Percentiles rank a stretch among this genome's conserved stretches.
phyloP scores from a whole-genome alignment of 345 rosid species.

The Excoecaria agallocha region DNA sequence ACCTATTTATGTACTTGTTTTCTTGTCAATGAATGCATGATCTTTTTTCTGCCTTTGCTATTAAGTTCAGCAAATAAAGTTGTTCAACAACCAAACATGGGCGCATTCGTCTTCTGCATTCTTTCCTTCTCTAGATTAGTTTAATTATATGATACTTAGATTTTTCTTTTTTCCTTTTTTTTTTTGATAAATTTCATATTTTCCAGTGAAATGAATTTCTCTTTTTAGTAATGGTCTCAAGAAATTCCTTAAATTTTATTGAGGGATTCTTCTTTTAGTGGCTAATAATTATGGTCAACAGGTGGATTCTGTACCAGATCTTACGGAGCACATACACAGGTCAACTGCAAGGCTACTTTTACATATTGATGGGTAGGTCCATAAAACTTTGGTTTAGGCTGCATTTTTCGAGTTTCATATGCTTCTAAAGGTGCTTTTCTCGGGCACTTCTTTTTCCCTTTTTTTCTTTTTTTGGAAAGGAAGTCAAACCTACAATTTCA shows the following conservation, averaged over 20 bases:
- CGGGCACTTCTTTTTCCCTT: not conserved
- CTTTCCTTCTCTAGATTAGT: not conserved
- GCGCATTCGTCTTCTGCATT: not conserved
- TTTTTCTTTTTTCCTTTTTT: not conserved
- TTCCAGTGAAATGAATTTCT: not conserved
- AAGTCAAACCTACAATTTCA: not conserved
- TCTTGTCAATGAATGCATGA: not conserved
- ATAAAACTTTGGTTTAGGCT: not conserved
- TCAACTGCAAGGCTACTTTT: slow-evolving; percentile 86
- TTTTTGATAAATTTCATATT: not conserved
- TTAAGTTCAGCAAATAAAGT: not conserved
- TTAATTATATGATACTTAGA: not conserved
- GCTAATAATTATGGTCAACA: slow-evolving; percentile 33
- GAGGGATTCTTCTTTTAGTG: not conserved
- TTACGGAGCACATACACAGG: slow-evolving; percentile 71
- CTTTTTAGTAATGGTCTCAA: not conserved
- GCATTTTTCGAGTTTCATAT: not conserved
- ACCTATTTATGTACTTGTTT: not conserved
- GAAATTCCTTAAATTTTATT: not conserved
- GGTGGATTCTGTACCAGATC: slow-evolving; percentile 91
- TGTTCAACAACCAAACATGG: not conserved
- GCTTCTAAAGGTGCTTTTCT: not conserved
- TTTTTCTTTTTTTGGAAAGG: not conserved
- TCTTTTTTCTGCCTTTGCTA: not conserved
- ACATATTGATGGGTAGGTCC: slow-evolving; percentile 84